Conservation (phyloP, 2,329 filamentous ascomycete species). For the Delphinella strobiligena region DNA sequence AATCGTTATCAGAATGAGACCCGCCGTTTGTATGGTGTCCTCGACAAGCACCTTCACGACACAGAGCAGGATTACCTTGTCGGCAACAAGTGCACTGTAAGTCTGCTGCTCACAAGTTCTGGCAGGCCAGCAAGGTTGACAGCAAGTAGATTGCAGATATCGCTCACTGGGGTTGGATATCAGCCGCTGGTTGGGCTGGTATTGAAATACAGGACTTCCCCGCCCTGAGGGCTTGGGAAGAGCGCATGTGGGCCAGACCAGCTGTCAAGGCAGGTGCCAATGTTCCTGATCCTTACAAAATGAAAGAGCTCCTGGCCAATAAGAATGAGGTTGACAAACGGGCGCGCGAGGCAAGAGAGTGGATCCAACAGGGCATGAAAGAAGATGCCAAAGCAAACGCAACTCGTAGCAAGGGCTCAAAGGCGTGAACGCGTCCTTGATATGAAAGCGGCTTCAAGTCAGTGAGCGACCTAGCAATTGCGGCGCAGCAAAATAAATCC, state of each 20-base stretch:
- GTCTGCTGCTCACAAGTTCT: constrained; percentile 19
- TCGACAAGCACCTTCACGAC: constrained; percentile 56
- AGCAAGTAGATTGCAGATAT: constrained; percentile 50
- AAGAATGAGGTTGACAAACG: constrained; percentile 48
- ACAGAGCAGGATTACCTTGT: constrained; percentile 41
- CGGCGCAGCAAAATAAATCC: not conserved
- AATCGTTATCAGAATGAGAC: constrained; percentile 76
- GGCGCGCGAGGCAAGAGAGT: constrained; percentile 36
- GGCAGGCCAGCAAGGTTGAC: not conserved
- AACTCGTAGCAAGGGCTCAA: not conserved
- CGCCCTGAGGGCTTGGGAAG: constrained; percentile 63
- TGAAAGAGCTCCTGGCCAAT: constrained; percentile 47
- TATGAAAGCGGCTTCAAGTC: not conserved
- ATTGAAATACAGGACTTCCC: constrained; percentile 67
- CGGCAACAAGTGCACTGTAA: constrained; percentile 50
- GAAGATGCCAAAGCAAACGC: constrained; percentile 43
- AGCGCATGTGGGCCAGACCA: constrained; percentile 54
- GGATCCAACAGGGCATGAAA: constrained; percentile 62
- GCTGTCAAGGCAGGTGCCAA: constrained; percentile 65
- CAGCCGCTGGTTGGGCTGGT: constrained; percentile 45
- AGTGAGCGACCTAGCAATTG: not conserved
- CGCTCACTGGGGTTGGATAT: constrained; percentile 68
- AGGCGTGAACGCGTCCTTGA: not conserved
- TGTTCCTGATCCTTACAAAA: constrained; percentile 52
- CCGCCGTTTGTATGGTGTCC: constrained; percentile 64